A percentile compares a stretch with the other conserved stretches of the same genome.
Conservation (phyloP, 2,329 filamentous ascomycete species). For the Paraphoma chrysanthemicola region DNA sequence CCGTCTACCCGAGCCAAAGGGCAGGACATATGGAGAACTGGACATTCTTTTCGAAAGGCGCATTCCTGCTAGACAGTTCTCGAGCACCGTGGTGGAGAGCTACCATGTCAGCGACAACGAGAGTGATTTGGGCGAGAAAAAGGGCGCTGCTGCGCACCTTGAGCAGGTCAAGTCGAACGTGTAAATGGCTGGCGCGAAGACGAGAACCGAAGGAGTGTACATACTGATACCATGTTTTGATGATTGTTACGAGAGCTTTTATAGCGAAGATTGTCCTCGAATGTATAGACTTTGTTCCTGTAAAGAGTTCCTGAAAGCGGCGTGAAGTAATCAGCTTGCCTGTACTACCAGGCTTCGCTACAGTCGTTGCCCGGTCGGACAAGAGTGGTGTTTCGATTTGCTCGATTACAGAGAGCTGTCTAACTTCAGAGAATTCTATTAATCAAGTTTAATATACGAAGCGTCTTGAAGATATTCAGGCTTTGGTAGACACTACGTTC, state of each 20-base stretch:
- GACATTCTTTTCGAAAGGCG: slow-evolving; percentile 78
- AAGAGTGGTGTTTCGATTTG: too few species aligned
- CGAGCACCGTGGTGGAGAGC: slow-evolving; percentile 31
- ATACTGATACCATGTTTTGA: not conserved
- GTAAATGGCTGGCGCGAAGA: not conserved
- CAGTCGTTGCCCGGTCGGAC: too few species aligned
- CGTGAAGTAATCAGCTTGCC: too few species aligned
- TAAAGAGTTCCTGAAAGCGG: not conserved
- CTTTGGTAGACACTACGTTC: too few species aligned
- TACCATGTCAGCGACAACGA: slow-evolving; percentile 25
- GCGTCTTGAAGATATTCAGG: too few species aligned
- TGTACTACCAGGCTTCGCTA: too few species aligned
- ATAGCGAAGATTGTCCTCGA: not conserved
- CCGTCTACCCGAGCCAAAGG: slow-evolving; percentile 78
- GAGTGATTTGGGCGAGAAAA: slow-evolving; percentile 33
- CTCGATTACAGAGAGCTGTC: too few species aligned
- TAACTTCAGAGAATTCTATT: too few species aligned
- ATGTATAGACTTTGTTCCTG: not conserved
- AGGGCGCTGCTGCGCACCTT: slow-evolving; percentile 28
- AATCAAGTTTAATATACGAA: too few species aligned
- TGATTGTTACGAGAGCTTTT: not conserved
- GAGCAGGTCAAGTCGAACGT: slow-evolving; percentile 30
- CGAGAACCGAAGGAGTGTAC: not conserved
- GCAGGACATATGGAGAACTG: slow-evolving; percentile 83
- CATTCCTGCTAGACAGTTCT: slow-evolving; percentile 41